phyloP scores from a whole-genome alignment of 345 rosid genomes.

The Carallia pectinifolia region DNA sequence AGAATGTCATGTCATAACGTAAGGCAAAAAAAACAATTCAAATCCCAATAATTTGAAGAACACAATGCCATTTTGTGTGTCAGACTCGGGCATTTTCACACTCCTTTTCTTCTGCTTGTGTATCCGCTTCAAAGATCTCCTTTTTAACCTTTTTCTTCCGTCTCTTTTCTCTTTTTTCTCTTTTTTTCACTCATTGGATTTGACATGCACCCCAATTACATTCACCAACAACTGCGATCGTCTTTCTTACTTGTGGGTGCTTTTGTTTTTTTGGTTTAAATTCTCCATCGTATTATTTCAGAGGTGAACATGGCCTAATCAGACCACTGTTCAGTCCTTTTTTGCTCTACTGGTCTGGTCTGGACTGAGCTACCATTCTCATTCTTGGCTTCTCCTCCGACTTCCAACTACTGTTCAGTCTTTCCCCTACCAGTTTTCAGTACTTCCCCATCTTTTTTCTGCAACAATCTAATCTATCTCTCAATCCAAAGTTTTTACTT shows the following conservation, averaged over 20 bases:
- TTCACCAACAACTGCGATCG: too few species aligned
- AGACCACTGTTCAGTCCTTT: not conserved
- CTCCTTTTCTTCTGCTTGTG: not conserved
- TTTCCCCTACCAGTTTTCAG: not conserved
- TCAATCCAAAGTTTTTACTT: not conserved
- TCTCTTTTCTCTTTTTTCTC: not conserved
- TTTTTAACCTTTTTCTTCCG: not conserved
- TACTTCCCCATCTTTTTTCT: not conserved
- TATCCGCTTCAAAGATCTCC: not conserved
- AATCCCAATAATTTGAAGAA: conserved; percentile 2
- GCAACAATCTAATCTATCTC: not conserved
- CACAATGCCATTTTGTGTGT: not conserved
- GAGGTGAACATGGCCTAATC: too few species aligned
- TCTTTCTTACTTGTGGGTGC: too few species aligned
- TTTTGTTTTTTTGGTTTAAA: too few species aligned
- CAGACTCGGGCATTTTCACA: conserved; percentile 14
- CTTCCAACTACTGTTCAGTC: not conserved
- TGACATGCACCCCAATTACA: too few species aligned
- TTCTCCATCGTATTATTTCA: too few species aligned
- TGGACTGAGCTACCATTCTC: conserved; percentile 4
- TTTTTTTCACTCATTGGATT: too few species aligned
- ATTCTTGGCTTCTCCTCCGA: not conserved
- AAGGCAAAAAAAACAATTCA: not conserved
- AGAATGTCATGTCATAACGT: not conserved
- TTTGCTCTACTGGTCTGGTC: not conserved